phyloP scores from a whole-genome alignment of 2,329 filamentous ascomycete genomes.

The Beauveria brongniartii region DNA sequence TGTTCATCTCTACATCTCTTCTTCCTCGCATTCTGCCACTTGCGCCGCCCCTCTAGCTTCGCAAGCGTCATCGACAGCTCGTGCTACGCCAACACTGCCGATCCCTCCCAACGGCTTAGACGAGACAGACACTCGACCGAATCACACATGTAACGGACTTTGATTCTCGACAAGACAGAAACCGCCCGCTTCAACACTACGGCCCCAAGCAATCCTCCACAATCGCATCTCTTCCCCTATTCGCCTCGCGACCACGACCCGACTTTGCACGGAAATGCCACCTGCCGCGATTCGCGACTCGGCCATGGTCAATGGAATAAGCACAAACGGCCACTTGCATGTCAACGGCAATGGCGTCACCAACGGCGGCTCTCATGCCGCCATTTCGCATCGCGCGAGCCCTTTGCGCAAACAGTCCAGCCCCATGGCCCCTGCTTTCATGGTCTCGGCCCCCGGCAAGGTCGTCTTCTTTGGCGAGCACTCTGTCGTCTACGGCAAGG shows the following conservation, averaged over 20 bases:
- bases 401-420: slow-evolving; percentile 50
- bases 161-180: not conserved
- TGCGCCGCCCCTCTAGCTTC: not conserved
- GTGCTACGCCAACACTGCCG: not conserved
- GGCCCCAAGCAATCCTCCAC: not conserved
- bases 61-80: not conserved
- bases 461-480: slow-evolving; percentile 98
- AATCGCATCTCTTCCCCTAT: not conserved
- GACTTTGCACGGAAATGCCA: not conserved
- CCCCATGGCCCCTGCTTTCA: slow-evolving; percentile 78
- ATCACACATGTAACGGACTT: not conserved
- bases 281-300: slow-evolving; percentile 2
- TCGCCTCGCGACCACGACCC: not conserved
- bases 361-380: slow-evolving; percentile 27
- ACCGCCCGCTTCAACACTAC: not conserved
- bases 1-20: not conserved
- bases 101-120: not conserved
- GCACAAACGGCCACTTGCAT: slow-evolving; percentile 20
- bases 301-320: slow-evolving; percentile 3
- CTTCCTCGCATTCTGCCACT: not conserved
- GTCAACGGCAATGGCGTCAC: slow-evolving; percentile 28
- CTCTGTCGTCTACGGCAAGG: slow-evolving; percentile 95
- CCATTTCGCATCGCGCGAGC: slow-evolving; percentile 28
- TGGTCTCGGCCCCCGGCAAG: slow-evolving; percentile 96
- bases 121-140: not conserved